Conservation (phyloP, 1,284 basidiomycete species). For the Peniophora sp. region DNA sequence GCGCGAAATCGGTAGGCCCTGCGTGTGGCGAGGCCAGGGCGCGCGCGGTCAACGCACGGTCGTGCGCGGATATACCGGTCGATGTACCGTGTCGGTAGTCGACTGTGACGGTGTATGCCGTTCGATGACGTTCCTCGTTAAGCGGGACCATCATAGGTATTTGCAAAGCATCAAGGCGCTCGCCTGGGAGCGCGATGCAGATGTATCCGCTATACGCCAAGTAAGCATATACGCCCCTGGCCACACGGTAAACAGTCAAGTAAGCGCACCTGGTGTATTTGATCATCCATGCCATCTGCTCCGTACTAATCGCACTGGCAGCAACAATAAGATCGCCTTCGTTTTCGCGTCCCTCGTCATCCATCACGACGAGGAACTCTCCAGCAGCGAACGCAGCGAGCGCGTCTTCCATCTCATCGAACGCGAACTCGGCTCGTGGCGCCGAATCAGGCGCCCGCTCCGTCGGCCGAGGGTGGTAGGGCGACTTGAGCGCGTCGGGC, state of each 20-base stretch:
- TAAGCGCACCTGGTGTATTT: constrained; percentile 79
- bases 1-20: constrained; percentile 73
- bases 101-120: constrained; percentile 96
- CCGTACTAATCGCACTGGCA: constrained; percentile 75
- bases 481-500: constrained; percentile 4
- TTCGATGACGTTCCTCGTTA: constrained; percentile 88
- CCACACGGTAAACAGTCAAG: not conserved
- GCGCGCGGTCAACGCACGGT: constrained; percentile 83
- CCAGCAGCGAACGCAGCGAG: constrained; percentile 74
- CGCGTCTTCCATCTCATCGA: constrained; percentile 76
- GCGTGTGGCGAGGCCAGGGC: constrained; percentile 63
- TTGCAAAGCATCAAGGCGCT: constrained; percentile 73
- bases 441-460: constrained; percentile 17
- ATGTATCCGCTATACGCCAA: constrained; percentile 75
- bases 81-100: constrained; percentile 89
- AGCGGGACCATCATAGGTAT: constrained; percentile 92
- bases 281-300: constrained; percentile 99
- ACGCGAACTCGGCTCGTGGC: constrained; percentile 23
- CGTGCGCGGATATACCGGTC: constrained; percentile 96
- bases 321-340: constrained; percentile 92
- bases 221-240: not conserved
- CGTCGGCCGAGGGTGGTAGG: constrained; percentile 14
- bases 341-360: constrained; percentile 90
- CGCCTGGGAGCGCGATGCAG: constrained; percentile 78
- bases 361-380: constrained; percentile 93